Base-by-base conservation (phyloP, 495 filamentous ascomycete species). In the Chaetomidium leptoderma region DNA sequence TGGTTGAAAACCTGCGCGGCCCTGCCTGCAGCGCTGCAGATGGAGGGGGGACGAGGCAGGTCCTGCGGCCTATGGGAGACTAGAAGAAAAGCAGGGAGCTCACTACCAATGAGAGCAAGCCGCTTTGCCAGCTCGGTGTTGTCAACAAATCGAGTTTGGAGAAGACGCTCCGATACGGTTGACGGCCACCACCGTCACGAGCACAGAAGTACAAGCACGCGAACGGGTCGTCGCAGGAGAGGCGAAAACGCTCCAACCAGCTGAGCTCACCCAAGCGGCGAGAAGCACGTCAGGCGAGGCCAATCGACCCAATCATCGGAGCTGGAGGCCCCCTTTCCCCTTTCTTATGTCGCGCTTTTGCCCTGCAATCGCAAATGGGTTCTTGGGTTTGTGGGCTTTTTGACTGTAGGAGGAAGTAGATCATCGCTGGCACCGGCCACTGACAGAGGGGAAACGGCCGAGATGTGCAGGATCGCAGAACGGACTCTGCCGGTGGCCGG, bases 141-240 rank as follows among this genome's bases (percentile, higher is more conserved):
- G n/a, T n/a, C n/a, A 8, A 23, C 46, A 33, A 3, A 11, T 6
- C 0, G 32, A 19, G 6, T 9, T 14, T 16, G 39, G 39, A 54
- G 17, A 35, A 44, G 17, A 45, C 40, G 29, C 40, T 54, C 52
- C 39, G 52, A 54, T 44, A 45, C 39, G 52, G 37, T 14, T 10
- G 19, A 19, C 35, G 11, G n/a, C n/a, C n/a, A 29, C 2, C 24
- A 52, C 33, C 36, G 49, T 35, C 35, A 13, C n/a, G 26, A 21
- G 7, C 14, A 17, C 39, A 11, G 23, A 23, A n/a, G n/a, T n/a
- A n/a, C n/a, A n/a, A n/a, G 42, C 3, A 44, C 21, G 14, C 3
- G 9, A 44, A 9, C 14, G 29, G 9, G 19, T 24, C n/a, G n/a
- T n/a, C n/a, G n/a, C n/a, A n/a, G n/a, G n/a, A 32, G 30, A 6